These are phyloP conservation scores for Ophiocordyceps polyrhachis-furcata DNA, from an alignment of 2,329 filamentous ascomycete species.

Conservation along the genomic window DNA sequence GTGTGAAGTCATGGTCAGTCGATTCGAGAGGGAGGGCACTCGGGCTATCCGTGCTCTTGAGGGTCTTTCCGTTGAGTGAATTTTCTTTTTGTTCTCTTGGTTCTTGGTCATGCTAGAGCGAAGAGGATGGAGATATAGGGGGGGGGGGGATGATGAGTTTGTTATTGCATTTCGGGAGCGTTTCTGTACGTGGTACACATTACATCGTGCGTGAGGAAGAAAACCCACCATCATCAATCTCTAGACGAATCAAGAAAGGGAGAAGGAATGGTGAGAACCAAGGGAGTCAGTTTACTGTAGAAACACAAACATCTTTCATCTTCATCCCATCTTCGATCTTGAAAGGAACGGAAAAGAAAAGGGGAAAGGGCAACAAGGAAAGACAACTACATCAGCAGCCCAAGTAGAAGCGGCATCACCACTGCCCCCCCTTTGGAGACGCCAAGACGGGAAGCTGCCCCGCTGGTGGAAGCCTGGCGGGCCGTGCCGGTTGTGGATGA, in stretches of 20 bases:
- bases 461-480: neutral
- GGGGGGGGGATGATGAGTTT: neutral
- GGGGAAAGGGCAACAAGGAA: neutral
- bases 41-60: conserved; percentile 63
- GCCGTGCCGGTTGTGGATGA: neutral
- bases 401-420: no score
- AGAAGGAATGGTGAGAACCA: neutral
- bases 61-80: conserved; percentile 39
- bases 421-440: no score
- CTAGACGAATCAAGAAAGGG: neutral
- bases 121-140: neutral
- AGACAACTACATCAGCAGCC: no score
- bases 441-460: neutral
- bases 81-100: no score
- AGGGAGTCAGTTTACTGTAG: neutral
- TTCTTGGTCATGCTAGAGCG: neutral
- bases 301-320: neutral
- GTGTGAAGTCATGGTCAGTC: conserved; percentile 64
- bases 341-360: neutral
- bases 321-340: no score
- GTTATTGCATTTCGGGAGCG: no score
- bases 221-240: neutral
- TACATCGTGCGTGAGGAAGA: neutral
- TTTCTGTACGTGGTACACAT: neutral
- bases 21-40: conserved; percentile 69